These are phyloP conservation scores for Erythrophleum ivorense DNA, from an alignment of 331 rosid genomes.

Conservation along the genomic window DNA sequence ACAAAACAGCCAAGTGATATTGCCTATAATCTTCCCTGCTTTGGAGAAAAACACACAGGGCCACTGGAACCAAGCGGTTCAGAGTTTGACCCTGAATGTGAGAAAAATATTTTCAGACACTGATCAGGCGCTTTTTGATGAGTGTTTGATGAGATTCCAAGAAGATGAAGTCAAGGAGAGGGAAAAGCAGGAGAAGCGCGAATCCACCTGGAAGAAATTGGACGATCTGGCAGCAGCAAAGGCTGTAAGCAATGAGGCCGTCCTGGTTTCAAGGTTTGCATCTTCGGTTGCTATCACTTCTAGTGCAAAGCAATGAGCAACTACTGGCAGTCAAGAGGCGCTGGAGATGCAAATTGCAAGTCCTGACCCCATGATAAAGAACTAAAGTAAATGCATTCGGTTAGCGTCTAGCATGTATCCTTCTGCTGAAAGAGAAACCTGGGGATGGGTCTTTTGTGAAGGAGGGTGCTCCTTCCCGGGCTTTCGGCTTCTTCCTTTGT, in stretches of 20 bases:
- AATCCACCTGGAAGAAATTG: slow-evolving; percentile 1
- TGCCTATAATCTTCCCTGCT: slow-evolving; percentile 6
- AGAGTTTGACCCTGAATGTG: slow-evolving; percentile 4
- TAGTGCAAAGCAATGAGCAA: background rate
- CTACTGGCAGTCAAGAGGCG: background rate
- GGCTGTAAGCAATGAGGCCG: background rate
- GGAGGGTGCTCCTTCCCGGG: background rate
- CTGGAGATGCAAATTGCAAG: background rate
- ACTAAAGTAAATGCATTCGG: background rate
- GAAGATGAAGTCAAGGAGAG: background rate
- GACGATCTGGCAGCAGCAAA: background rate
- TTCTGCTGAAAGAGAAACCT: background rate
- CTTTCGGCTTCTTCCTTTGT: background rate
- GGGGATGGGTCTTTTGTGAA: background rate
- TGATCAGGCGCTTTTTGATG: background rate
- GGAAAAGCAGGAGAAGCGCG: background rate
- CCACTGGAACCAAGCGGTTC: slow-evolving; percentile 11
- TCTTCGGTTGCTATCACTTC: background rate
- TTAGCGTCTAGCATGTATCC: background rate
- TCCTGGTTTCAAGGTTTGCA: background rate
- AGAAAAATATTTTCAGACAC: background rate
- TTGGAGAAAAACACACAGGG: background rate
- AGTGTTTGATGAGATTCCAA: background rate
- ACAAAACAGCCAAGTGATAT: slow-evolving; percentile 1
- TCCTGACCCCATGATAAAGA: background rate